Evolutionary conservation across 73 alveolate genomes (phyloP), one percentile per base, ranked within the genome.

Genomic region (Effrenium voratum): DNA sequence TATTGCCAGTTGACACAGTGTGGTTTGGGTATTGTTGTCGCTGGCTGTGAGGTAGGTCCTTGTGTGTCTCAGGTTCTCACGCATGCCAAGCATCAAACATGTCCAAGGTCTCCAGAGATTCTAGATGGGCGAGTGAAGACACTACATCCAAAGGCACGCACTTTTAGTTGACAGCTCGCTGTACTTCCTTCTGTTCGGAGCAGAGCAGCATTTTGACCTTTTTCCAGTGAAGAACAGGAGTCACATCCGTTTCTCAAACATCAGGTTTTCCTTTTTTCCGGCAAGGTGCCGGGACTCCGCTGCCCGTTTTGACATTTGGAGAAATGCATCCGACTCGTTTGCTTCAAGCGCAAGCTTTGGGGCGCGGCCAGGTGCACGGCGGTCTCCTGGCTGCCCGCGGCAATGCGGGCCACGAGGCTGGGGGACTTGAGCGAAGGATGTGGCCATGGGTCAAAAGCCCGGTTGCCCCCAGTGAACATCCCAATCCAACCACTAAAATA

Each of bases 71-170:
- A 41, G 43, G 87, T 0, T 77, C 6, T 40, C 41, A 15, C 19
- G 15, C 13, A 15, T 19, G 8, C 63, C 63, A 52, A 52, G 19
- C 63, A 52, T 12, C 63, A 52, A 12, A 19, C 8, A 52, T 70
- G 16, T 63, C 16, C 76, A 40, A 84, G 98, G 80, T 93, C 98
- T 38, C 98, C 98, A 36, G 98, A 93, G 84, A 77, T 93, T 84
- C 72, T 93, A 43, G 98, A 93, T 52, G 98, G 98, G 5, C 98
- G 98, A 19, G 98, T 93, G 83, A 93, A 93, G 93, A 93, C 98
- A 4, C 55, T 93, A 55, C 98, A 93, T 73, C 98, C 98, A 70
- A 93, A 93, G 92, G 92, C 49, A 16, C 2, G 88, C 43, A n/a
- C n/a, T n/a, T n/a, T n/a, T n/a, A n/a, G n/a, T n/a, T n/a, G n/a